Evolutionary conservation across 75 land plant genomes (phyloP), one percentile per base, ranked within the genome.

Genomic region (Chamaecyparis obtusa): DNA sequence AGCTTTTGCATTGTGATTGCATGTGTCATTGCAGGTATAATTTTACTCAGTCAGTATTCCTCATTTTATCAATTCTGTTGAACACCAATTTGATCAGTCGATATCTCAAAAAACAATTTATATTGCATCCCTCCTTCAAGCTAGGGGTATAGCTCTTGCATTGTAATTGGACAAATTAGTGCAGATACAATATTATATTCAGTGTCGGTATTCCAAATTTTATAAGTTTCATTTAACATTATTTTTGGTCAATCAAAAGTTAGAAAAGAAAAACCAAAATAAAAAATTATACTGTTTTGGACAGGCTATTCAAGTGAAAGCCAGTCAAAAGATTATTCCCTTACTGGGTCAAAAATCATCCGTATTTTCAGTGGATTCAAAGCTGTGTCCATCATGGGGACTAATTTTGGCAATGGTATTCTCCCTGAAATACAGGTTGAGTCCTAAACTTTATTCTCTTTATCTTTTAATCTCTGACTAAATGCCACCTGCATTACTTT

Each of bases 381-480:
- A 7, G 91, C 95, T 8, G 91, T 95, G 71, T 96, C 99, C 67
- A 94, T 97, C 36, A 79, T 97, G 81, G 95, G 97, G 79, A 88
- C 96, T 5, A 86, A 89, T 7, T 93, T 90, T 87, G 99, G 99
- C 24, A 96, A 92, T 88, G 95, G 96, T 21, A 96, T 97, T 15
- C 89, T 97, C 15, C 98, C 98, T 24, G 99, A 97, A 87, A 97
- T 97, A 74, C 99, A 97, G 90, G 99, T 97, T 57, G 43, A 48
- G 35, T 32, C 51, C 60, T 48, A 48, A 7, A 9, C 6, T 71
- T 72, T 5, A 64, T 6, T 64, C 69, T 64, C 69, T 64, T 64
- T 64, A 64, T 64, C 9, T 7, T 64, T 1, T 5, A 60, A 24
- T 60, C 21, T 60, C 67, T 24, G 67, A 60, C n/a, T 60, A 60